Base-by-base conservation (phyloP, 805 yeast genomes). In the Kodamaea sagamina region DNA sequence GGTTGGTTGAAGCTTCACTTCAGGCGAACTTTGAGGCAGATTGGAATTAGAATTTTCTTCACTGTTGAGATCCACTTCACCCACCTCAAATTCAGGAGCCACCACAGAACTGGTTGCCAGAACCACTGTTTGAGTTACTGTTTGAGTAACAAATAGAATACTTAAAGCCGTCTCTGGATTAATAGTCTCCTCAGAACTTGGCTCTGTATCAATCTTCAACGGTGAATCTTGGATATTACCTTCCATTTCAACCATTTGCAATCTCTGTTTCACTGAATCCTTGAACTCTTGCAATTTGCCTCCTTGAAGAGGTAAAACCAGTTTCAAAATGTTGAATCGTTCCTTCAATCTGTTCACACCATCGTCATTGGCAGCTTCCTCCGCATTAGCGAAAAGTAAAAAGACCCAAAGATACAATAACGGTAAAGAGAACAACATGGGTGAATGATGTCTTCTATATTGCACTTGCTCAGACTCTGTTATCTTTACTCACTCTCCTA, bases 261-360 rank as follows among this genome's bases (percentile, higher is more conserved):
- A 21, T 12, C 25, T 22, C 18, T 22, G 12, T 11, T 36, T 24
- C 21, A 39, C 25, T 10, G 27, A 6, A 3, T 32, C 32, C 26
- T 32, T 32, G 16, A 39, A 32, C 32, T 39, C 42, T 22, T 25
- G 27, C 18, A 39, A 26, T 32, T 39, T 13, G 17, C 36, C 21
- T 15, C 24, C 36, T 10, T 29, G 29, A 10, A 41, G 41, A 11
- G 44, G 44, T 12, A 41, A 16, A 11, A 34, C 42, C 39, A 32
- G 42, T 16, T 37, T 32, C 32, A 37, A 32, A 9, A 32, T 37
- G n/a, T 32, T 32, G 26, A 37, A 42, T 10, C 39, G 25, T 11
- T 42, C 39, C 6, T n/a, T 36, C 31, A 36, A 24, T 19, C 39
- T 35, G 15, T 29, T 15, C 34, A 29, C 12, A 12, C 15, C 34